Evolutionary conservation across 2,329 filamentous ascomycete species (phyloP).

Genomic region (Hypoxylon sp.): DNA sequence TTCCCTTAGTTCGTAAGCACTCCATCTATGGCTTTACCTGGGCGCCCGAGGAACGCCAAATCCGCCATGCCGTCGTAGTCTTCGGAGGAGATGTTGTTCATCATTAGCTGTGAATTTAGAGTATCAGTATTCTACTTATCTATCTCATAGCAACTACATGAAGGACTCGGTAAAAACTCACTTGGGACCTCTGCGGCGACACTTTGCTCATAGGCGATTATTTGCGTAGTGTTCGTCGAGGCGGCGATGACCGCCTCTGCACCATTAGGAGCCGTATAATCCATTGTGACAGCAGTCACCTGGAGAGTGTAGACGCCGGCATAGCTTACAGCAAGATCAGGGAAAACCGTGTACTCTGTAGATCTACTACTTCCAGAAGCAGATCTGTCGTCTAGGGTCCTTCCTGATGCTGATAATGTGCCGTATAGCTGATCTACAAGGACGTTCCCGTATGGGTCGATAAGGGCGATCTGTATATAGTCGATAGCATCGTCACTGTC

Average conservation of each 20-base stretch:
- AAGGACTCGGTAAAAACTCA: slow-evolving; percentile 30
- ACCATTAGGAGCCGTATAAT: slow-evolving; percentile 41
- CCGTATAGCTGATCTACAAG: slow-evolving; percentile 45
- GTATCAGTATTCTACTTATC: slow-evolving; percentile 4
- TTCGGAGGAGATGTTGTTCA: slow-evolving; percentile 34
- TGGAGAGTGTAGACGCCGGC: slow-evolving; percentile 46
- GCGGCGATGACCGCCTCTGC: slow-evolving; percentile 32
- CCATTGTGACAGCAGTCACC: slow-evolving; percentile 46
- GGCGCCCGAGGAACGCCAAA: slow-evolving; percentile 38
- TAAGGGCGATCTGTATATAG: slow-evolving; percentile 47
- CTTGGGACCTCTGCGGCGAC: slow-evolving; percentile 46
- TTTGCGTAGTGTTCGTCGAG: slow-evolving; percentile 37
- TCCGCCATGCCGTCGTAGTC: slow-evolving; percentile 36
- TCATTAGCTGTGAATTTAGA: slow-evolving; percentile 20
- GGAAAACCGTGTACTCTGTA: slow-evolving; percentile 46
- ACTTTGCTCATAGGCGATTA: slow-evolving; percentile 43
- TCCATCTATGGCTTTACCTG: slow-evolving; percentile 8
- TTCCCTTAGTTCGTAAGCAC: neutral
- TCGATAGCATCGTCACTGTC: slow-evolving; percentile 38
- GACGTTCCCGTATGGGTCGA: slow-evolving; percentile 45
- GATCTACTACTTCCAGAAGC: slow-evolving; percentile 35
- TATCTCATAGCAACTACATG: neutral
- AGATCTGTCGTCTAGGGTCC: slow-evolving; percentile 32
- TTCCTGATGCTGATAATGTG: slow-evolving; percentile 41
- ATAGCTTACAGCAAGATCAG: slow-evolving; percentile 44